phyloP scores from a whole-genome alignment of 2,329 filamentous ascomycete genomes.

The Claviceps maximensis region DNA sequence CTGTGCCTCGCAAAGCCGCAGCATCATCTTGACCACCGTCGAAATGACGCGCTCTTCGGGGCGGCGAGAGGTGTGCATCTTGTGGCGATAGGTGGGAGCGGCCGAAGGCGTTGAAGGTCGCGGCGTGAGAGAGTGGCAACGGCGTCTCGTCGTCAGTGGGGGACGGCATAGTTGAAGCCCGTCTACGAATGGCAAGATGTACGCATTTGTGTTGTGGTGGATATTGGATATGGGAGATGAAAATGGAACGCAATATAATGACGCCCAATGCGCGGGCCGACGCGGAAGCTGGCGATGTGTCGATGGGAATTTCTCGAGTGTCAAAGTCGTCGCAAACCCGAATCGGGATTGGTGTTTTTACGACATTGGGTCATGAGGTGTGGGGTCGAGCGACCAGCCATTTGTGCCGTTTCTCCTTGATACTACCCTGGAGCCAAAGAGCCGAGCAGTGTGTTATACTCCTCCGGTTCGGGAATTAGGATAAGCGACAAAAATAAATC shows the following conservation, averaged over 20 bases:
- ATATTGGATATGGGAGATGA: no score
- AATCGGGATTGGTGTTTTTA: no score
- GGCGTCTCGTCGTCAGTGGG: conserved; percentile 26
- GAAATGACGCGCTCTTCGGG: conserved; percentile 30
- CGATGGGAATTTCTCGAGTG: neutral
- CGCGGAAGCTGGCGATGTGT: neutral
- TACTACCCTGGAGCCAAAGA: neutral
- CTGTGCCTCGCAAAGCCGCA: conserved; percentile 27
- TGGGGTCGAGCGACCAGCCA: no score
- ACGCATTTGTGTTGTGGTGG: neutral
- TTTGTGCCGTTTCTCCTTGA: neutral
- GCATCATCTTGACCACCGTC: conserved; percentile 20
- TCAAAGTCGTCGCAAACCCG: no score
- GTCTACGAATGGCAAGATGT: neutral
- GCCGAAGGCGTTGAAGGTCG: conserved; percentile 27
- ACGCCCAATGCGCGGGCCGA: neutral
- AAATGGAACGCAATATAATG: neutral
- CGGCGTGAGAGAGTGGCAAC: conserved; percentile 19
- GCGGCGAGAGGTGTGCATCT: conserved; percentile 65
- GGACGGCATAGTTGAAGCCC: conserved; percentile 17
- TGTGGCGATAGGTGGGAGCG: conserved; percentile 66
- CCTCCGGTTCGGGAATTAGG: no score
- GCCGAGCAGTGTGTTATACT: no score
- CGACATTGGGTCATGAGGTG: no score
- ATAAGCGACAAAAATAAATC: no score